Evolutionary conservation across 208 protist genomes (phyloP), one percentile per base, ranked within the genome.

Genomic region (Acanthamoeba pearcei): DNA sequence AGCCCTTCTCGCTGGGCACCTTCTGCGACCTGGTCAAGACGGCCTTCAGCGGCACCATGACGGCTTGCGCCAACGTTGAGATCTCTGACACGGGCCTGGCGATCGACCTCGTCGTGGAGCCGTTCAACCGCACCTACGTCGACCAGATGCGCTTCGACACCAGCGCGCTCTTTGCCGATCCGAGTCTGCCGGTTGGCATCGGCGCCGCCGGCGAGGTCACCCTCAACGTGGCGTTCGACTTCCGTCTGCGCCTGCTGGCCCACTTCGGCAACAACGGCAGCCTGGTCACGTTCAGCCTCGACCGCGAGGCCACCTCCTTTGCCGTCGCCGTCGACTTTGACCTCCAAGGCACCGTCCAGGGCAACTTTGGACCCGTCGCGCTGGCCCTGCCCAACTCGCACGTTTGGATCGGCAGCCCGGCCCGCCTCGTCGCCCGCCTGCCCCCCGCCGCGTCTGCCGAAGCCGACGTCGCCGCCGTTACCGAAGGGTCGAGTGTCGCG

Each of bases 351-450:
- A 76, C 57, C 24, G 2, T 92, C 13, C 22, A 24, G 27, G 8
- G 24, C 57, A 51, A 46, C 35, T 92, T 92, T n/a, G 86, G 86
- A 1, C 64, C 86, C 42, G n/a, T 92, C 46, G 51, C 86, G 32
- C 62, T 92, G 35, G 35, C 17, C 10, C 66, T 92, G 27, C 66
- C 29, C 62, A 55, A 10, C 22, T 62, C 86, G 1, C 86, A 92
- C 64, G 62, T n/a, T 5, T 92, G 86, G 86, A 12, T 92, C 5
- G 86, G 86, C 55, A 38, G n/a, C 27, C 86, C 86, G 22, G 86
- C 86, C 24, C 29, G 32, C 13, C 46, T 92, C 38, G 17, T 57
- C 15, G 86, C 32, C 10, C 57, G 64, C 42, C 64, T 92, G 85
- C 46, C 35, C 1, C 46, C 46, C 24, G 27, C 78, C 51, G 35